Base-by-base conservation (phyloP, 345 rosid genomes). In the Barbarea vulgaris region DNA sequence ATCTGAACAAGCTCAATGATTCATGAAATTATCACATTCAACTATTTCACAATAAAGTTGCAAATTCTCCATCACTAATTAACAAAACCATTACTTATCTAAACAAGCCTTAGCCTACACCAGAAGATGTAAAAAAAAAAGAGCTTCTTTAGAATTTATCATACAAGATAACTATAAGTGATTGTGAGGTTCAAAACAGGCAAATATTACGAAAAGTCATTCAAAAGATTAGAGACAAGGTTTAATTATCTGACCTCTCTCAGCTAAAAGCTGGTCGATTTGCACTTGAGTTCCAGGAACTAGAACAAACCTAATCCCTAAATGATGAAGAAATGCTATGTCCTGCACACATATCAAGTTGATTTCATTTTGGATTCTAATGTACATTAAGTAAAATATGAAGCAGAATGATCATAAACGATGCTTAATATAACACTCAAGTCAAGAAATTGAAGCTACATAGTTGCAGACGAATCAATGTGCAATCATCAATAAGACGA, bases 201-300 rank as follows among this genome's bases (percentile, higher is more conserved):
- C 37, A 9, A 15, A 59, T n/a, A 59, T 17, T 0, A 3, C 15
- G 0, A 41, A 34, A 64, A 53, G 17, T 0, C 28, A 56, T 9
- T 19, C 13, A 64, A 3, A 54, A 42, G 19, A 65, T 2, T 25
- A 37, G 22, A 60, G 10, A 2, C 10, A 51, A 37, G 24, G 30
- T 30, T 51, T 51, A 41, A 57, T 34, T 4, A 4, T 39, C 79
- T 53, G 65, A 91, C 97, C 96, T 88, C 93, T 89, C 80, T 91
- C 96, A 3, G 84, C 79, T 81, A 91, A 77, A 67, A 93, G 93
- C 54, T 85, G 76, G 81, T 93, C 97, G 74, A 93, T 91, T 84
- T 91, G 98, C 73, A 84, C 84, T 62, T 91, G 96, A 33, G 94
- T 91, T 30, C 98, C 96, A 1, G 97, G 96, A 67, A 93, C 94